Evolutionary conservation across 331 rosid species (phyloP), one percentile per base, ranked within the genome.

Genomic region (Quercus phellos): DNA sequence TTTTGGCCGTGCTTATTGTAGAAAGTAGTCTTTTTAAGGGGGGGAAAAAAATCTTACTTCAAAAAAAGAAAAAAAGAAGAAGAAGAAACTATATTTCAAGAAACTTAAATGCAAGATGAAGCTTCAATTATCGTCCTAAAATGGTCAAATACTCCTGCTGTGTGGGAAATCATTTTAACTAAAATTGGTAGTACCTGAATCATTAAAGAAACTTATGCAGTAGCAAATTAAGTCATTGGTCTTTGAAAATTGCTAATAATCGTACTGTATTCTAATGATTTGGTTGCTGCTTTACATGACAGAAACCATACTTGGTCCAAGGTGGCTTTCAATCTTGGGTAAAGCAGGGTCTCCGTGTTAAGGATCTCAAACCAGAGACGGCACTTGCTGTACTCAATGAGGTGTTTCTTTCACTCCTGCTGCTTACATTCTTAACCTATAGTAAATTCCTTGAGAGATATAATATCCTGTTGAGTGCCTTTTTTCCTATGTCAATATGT

Each of bases 271-370:
- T 14, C 68, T 72, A 54, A 77, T 70, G 26, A 30, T 64, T 5
- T 63, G 73, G 53, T n/a, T 6, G 79, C 70, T 51, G 16, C 3
- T 59, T 68, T 21, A 64, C 68, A 32, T 78, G 79, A 71, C 93
- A 94, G 99, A 88, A 86, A 79, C 72, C 99, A 76, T 94, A 88
- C 88, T 78, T 90, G 93, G 90, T 94, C 75, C 87, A 91, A 82
- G 99, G 98, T 55, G 99, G 99, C 82, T 94, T 85, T 83, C 86
- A 80, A 82, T 90, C 97, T 80, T 94, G 99, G 99, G 80, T 72
- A 71, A 86, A 86, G 73, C 80, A 92, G 68, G 96, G 96, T 75
- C 91, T 94, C 81, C 97, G 99, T 32, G 60, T 85, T 78, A 94
- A 94, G 88, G 98, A 91, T 77, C 97, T 94, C 82, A 94, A 83